Base-by-base conservation (phyloP, 2,329 filamentous ascomycete genomes). In the Verticillium nonalfalfae region DNA sequence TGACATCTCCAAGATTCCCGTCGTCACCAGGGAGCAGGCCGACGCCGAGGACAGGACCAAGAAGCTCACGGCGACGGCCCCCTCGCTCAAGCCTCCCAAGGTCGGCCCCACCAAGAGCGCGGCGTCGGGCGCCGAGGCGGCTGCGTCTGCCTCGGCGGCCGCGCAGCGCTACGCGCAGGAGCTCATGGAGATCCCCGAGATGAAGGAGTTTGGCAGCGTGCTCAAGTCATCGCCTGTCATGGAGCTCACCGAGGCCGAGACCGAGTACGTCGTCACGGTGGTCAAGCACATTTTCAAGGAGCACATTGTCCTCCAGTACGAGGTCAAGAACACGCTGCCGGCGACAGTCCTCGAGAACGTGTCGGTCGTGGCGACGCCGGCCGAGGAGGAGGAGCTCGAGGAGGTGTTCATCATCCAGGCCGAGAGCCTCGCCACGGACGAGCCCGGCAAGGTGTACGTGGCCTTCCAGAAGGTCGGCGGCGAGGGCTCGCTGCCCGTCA, bases 231-330 rank as follows among this genome's bases (percentile, higher is more conserved):
- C 92, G 62, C 77, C 86, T 33, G 79, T 90, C 58, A 86, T 96
- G 67, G 94, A 97, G 76, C 87, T 99, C 65, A 98, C 95, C 18
- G 95, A 99, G 75, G 91, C 92, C 59, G 95, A 98, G 78, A 98
- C 94, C 21, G 95, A 99, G 76, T 99, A 99, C 70, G 93, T 97
- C 58, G 95, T 99, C 63, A 88, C 85, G 39, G 88, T 95, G 26
- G 85, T 97, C 76, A 99, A 99, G 81, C 95, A 99, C 74, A 87
- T 99, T 70, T 99, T 97, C 87, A 96, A 96, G 79, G 91, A 97
- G 74, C 91, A 98, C 72, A 82, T 99, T 71, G 94, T 99, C 38
- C 80, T 99, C 60, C 95, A 99, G 73, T 99, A 95, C 75, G 91
- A 98, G 73, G 88, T 99, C 75, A 98, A 96, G 83, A 99, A 99